Conservation (phyloP, 31 red algal species). For the Asparagopsis taxiformis region DNA sequence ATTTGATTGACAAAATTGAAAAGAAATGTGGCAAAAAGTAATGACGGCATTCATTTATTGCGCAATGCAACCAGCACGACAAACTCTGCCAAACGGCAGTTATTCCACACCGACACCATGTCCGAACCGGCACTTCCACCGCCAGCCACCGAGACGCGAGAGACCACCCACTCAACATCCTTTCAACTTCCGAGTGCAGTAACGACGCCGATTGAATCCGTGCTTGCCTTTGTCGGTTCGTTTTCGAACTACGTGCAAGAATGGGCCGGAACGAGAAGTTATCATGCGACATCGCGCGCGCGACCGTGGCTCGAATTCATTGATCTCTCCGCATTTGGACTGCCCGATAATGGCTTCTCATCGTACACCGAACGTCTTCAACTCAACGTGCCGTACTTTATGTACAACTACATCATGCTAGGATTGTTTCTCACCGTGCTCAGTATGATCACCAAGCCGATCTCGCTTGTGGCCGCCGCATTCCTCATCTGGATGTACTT, state of each 20-base stretch:
- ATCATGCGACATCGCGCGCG: slow-evolving; percentile 28
- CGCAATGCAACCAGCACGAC: no score
- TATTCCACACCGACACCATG: no score
- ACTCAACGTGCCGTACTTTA: slow-evolving; percentile 52
- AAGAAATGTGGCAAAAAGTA: no score
- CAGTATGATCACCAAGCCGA: slow-evolving; percentile 43
- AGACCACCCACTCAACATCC: background rate
- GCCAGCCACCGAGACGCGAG: no score
- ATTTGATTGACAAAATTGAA: no score
- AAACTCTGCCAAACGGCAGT: no score
- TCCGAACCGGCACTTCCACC: no score
- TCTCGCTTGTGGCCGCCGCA: slow-evolving; percentile 31
- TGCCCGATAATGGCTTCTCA: slow-evolving; percentile 29
- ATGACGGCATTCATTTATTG: no score
- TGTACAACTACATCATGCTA: slow-evolving; percentile 52
- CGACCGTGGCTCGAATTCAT: slow-evolving; percentile 71
- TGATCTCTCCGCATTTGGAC: slow-evolving; percentile 47
- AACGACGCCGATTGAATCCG: slow-evolving; percentile 24
- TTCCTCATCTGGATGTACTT: slow-evolving; percentile 56
- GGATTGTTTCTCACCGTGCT: slow-evolving; percentile 35
- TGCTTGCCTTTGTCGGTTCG: slow-evolving; percentile 26
- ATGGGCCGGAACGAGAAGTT: slow-evolving; percentile 9
- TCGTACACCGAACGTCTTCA: slow-evolving; percentile 32
- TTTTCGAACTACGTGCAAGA: background rate
- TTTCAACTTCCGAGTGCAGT: slow-evolving; percentile 32